These are phyloP conservation scores for Phytophthora uliginosa DNA, from an alignment of 352 stramenopile genomes.

Conservation along the genomic window DNA sequence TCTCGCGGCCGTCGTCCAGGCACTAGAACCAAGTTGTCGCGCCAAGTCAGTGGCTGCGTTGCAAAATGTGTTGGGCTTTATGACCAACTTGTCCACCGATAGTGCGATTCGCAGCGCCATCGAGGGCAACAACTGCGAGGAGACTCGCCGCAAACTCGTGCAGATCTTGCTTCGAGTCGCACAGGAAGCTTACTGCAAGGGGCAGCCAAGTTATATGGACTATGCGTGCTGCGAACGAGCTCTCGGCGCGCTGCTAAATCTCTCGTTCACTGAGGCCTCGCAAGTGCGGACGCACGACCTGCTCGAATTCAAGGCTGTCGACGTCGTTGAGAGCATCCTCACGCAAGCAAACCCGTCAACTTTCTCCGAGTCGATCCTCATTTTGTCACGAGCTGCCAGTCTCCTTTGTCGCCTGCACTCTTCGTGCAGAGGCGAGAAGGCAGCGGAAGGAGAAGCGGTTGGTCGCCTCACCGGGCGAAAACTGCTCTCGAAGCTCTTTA, in stretches of 20 bases:
- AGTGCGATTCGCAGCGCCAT: slow-evolving; percentile 32
- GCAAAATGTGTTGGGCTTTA: slow-evolving; percentile 58
- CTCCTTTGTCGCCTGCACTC: slow-evolving; percentile 74
- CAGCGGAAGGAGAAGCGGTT: not conserved
- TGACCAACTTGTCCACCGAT: slow-evolving; percentile 71
- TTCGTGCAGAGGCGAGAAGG: slow-evolving; percentile 7
- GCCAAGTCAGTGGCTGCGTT: slow-evolving; percentile 10
- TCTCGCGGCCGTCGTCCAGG: slow-evolving; percentile 16
- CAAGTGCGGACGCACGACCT: slow-evolving; percentile 44
- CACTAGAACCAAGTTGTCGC: slow-evolving; percentile 17
- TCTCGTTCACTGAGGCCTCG: slow-evolving; percentile 57
- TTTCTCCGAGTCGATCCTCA: slow-evolving; percentile 35
- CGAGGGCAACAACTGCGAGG: slow-evolving; percentile 21
- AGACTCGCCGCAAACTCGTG: slow-evolving; percentile 35
- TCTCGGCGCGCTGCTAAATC: slow-evolving; percentile 71
- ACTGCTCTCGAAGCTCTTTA: slow-evolving; percentile 44
- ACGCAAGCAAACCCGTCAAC: slow-evolving; percentile 8
- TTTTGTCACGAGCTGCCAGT: slow-evolving; percentile 54
- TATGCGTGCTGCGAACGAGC: slow-evolving; percentile 48
- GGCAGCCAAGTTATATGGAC: not conserved
- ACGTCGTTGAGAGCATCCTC: slow-evolving; percentile 35
- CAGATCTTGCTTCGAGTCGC: slow-evolving; percentile 24
- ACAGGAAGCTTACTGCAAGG: slow-evolving; percentile 8
- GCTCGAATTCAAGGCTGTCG: slow-evolving; percentile 28
- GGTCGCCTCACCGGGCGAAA: slow-evolving; percentile 22